Evolutionary conservation across 176 grass and related monocot genomes (phyloP), one percentile per base, ranked within the genome.

Genomic region (Cocos nucifera): DNA sequence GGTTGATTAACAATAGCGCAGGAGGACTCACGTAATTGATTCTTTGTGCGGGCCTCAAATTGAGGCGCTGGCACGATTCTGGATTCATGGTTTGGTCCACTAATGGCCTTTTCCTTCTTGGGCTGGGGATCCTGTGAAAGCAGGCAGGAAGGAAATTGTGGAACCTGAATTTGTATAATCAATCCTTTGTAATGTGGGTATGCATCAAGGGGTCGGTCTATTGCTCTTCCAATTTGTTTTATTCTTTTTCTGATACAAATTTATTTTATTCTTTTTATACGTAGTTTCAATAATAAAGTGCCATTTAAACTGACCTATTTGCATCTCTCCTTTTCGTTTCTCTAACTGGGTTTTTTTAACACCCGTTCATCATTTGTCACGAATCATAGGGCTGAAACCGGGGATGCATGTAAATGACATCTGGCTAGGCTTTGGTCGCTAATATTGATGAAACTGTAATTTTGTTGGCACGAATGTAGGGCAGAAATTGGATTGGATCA

Each of bases 201-300:
- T 77, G 53, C 51, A 10, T 35, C 64, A 73, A 77, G 64, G 73
- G 78, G 65, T 81, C 77, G 80, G 78, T 81, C 59, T 66, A 55
- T 61, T 50, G 19, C 59, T 62, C 65, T 82, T 67, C 30, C 79
- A 59, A 74, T 78, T 82, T 72, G 30, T 51, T 87, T 78, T 61
- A 86, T 86, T 82, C 78, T 82, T 77, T 79, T 58, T 78, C 73
- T 79, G 54, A 44, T 50, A 75, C 49, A 82, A 59, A 74, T 78
- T 82, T 75, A 30, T 28, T 87, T 75, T 61, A 86, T 86, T 82
- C 78, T 78, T 77, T 23, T 30, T 30, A 44, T 50, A 75, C 49
- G 78, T 30, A 44, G 9, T 44, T 44, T 44, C 5, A 44, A 44
- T 44, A 44, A 44, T 44, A 44, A 44, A 44, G 8, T 44, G 35